phyloP scores from a whole-genome alignment of 2,329 filamentous ascomycete genomes.

The Penicillium sp. region DNA sequence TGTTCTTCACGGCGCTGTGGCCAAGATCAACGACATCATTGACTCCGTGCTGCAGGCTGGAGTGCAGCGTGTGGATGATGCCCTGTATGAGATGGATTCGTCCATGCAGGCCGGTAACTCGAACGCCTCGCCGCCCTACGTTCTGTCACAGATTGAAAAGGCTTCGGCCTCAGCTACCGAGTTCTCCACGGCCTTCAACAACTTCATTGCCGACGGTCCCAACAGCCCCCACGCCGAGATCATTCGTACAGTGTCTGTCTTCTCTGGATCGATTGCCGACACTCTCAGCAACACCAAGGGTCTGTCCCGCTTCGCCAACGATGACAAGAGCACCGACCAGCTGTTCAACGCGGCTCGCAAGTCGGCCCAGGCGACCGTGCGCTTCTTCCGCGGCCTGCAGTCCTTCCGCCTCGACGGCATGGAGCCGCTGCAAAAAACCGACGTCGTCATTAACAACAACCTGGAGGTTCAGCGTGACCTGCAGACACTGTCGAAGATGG shows the following conservation, averaged over 20 bases:
- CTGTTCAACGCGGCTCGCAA: conserved; percentile 78
- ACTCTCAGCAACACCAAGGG: conserved; percentile 97
- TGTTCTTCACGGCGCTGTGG: conserved; percentile 78
- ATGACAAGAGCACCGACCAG: conserved; percentile 90
- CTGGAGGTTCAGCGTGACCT: conserved; percentile 93
- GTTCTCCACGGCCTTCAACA: conserved; percentile 97
- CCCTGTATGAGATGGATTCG: conserved; percentile 94
- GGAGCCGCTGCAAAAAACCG: conserved; percentile 87
- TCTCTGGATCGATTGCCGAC: conserved; percentile 86
- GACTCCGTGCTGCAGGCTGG: conserved; percentile 93
- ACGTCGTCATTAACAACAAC: conserved; percentile 96
- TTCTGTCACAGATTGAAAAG: conserved; percentile 96
- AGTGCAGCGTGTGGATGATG: conserved; percentile 91
- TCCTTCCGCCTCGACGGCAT: conserved; percentile 91
- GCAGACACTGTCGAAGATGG: conserved; percentile 88
- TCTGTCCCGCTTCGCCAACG: conserved; percentile 84
- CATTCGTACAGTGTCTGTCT: conserved; percentile 87
- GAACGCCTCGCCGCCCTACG: conserved; percentile 90
- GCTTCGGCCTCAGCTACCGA: conserved; percentile 91
- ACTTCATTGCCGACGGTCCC: conserved; percentile 94
- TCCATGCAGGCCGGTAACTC: conserved; percentile 98
- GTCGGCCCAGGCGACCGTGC: conserved; percentile 81
- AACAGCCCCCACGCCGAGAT: conserved; percentile 86
- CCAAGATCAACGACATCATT: conserved; percentile 96
- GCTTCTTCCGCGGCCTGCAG: conserved; percentile 91